A percentile compares a stretch with the other conserved stretches of the same genome.
phyloP scores from a whole-genome alignment of 2,329 filamentous ascomycete genomes.

The Sporothrix brunneoviolacea region DNA sequence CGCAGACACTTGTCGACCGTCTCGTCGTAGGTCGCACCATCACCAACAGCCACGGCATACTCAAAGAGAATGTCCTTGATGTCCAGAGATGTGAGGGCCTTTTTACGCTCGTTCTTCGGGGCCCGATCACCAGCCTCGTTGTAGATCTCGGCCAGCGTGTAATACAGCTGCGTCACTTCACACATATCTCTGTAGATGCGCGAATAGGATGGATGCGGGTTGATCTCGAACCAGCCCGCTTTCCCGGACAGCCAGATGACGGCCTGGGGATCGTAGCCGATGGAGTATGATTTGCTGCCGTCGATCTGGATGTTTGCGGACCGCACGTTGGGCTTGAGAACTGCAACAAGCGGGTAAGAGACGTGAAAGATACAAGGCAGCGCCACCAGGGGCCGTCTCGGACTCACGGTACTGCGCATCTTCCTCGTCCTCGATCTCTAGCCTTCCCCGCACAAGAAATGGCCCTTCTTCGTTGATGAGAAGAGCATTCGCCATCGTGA shows the following conservation, averaged over 20 bases:
- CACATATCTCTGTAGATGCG: conserved; percentile 52
- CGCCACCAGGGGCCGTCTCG: no score
- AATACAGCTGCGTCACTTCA: conserved; percentile 58
- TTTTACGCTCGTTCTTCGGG: conserved; percentile 30
- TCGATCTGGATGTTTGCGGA: conserved; percentile 47
- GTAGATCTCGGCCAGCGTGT: conserved; percentile 55
- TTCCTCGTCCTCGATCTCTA: conserved; percentile 44
- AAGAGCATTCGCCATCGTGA: conserved; percentile 53
- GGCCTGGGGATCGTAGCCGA: conserved; percentile 46
- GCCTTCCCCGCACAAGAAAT: conserved; percentile 52
- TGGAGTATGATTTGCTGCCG: conserved; percentile 44
- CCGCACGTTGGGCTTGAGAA: conserved; percentile 27
- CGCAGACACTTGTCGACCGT: conserved; percentile 39
- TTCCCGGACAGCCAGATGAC: conserved; percentile 60
- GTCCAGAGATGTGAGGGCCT: conserved; percentile 22
- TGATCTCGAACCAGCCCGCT: conserved; percentile 63
- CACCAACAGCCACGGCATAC: conserved; percentile 47
- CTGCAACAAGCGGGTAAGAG: conserved; percentile 18
- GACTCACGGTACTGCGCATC: conserved; percentile 33
- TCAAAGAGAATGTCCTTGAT: conserved; percentile 31
- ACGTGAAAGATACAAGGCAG: neutral
- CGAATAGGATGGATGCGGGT: conserved; percentile 51
- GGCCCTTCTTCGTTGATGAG: conserved; percentile 54
- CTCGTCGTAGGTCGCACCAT: conserved; percentile 46
- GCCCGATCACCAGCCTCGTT: conserved; percentile 23